A percentile compares a stretch with the other conserved stretches of the same genome.
Evolutionary conservation across 768 basidiomycete genomes (phyloP).

Genomic region (Phylloporus sp.): DNA sequence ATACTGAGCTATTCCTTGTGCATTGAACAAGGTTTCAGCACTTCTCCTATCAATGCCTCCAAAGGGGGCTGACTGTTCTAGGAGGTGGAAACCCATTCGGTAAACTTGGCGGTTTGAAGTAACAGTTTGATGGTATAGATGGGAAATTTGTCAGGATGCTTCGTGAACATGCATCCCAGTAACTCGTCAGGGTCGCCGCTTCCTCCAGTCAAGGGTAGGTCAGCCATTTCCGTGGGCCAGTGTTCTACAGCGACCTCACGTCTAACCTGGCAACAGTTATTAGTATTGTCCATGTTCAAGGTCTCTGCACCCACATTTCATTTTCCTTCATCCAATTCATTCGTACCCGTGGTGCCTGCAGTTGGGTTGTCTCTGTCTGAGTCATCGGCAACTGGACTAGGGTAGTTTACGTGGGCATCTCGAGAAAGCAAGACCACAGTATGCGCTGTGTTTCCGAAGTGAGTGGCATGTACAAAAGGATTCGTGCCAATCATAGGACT

Average conservation of each 20-base stretch:
- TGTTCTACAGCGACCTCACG: slow-evolving; percentile 1
- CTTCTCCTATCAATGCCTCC: neutral
- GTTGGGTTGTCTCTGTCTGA: neutral
- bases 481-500: neutral
- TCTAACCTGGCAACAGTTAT: neutral
- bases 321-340: too few relatives aligned
- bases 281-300: neutral
- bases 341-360: neutral
- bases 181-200: neutral
- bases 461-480: slow-evolving; percentile 5
- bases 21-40: neutral
- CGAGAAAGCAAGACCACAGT: neutral
- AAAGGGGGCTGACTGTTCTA: slow-evolving; percentile 2
- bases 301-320: too few relatives aligned
- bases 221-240: slow-evolving; percentile 1
- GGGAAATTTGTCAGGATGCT: neutral
- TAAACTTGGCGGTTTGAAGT: neutral
- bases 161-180: neutral
- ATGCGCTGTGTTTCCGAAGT: neutral
- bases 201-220: neutral
- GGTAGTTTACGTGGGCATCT: neutral
- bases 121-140: neutral
- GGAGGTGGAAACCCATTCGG: neutral
- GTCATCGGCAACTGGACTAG: neutral
- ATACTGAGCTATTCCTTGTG: neutral